Base-by-base conservation (phyloP, 768 basidiomycete genomes). In the Leccinellum albellum region DNA sequence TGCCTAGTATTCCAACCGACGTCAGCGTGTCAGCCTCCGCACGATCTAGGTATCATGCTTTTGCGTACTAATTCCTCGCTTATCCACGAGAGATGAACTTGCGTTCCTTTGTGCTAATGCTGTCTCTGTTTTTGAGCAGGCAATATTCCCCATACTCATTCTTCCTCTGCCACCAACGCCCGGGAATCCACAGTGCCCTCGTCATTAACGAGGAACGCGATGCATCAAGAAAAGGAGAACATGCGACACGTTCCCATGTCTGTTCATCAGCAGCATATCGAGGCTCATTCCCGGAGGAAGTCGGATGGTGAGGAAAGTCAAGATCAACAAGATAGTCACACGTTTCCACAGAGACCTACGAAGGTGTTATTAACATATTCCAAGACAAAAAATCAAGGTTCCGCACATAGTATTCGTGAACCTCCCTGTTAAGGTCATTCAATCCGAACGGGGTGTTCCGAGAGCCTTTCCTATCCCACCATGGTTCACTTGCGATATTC, bases 251-350 rank as follows among this genome's bases (percentile, higher is more conserved):
- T 47, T 95, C 88, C 93, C 94, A 98, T 8, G 76, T 83, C 15
- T 77, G 72, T 42, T 71, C 69, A 65, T 93, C 83, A 23, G 78
- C 61, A 26, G 83, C 81, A 71, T 92, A 95, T 32, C 93, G 87
- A n/a, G 91, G 93, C 67, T 97, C 94, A 47, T 82, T 72, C 5
- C 62, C 31, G 14, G 85, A 82, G 35, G 67, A 70, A 12, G 73
- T 67, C 2, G 88, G 82, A 60, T 89, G 84, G 1, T 75, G 71
- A 1, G 94, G 94, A 69, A 91, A 92, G 74, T 94, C 89, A 44
- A 92, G 81, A 71, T 98, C 94, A 60, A 99, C 78, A 57, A 99
- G 77, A 73, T 96, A 98, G 70, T 92, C 89, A 69, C 97, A 99
- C 40, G 81, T 76, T 21, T 82, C 75, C 21, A 85, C 74, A 24